Percentiles rank a stretch among this genome's conserved stretches.
These are phyloP conservation scores for Amanita pseudoporphyria DNA, from an alignment of 768 basidiomycete genomes.

Conservation along the genomic window DNA sequence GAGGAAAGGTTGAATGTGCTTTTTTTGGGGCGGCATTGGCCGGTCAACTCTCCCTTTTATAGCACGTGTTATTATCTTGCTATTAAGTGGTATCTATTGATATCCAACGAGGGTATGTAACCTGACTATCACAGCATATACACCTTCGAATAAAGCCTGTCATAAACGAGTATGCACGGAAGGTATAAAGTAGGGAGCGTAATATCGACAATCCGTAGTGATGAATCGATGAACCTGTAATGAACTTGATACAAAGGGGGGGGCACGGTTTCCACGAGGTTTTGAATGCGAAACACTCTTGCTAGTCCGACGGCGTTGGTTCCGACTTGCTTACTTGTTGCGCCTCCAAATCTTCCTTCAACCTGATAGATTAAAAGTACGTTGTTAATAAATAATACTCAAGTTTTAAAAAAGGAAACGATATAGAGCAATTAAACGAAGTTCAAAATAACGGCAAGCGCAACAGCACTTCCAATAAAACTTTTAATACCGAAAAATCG, in stretches of 20 bases:
- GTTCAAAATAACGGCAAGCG: constrained; percentile 47
- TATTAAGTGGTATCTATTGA: constrained; percentile 6
- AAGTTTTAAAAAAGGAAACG: constrained; percentile 3
- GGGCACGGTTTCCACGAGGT: neutral
- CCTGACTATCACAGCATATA: constrained; percentile 1
- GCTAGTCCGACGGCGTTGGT: constrained; percentile 14
- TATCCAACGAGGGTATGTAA: constrained; percentile 6
- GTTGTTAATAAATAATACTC: constrained; percentile 28
- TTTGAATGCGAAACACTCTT: neutral
- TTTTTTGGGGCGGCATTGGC: constrained; percentile 1
- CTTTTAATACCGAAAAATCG: constrained; percentile 49
- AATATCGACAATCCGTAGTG: neutral
- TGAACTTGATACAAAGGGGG: neutral
- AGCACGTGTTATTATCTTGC: constrained; percentile 1
- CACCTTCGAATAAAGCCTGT: neutral
- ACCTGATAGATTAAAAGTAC: constrained; percentile 30
- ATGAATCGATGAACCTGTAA: neutral
- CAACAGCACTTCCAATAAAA: constrained; percentile 39
- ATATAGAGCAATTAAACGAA: constrained; percentile 28
- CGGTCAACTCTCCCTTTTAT: no score
- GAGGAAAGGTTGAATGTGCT: constrained; percentile 8
- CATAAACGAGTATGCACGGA: constrained; percentile 1
- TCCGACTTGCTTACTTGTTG: constrained; percentile 32
- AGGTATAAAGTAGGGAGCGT: constrained; percentile 3
- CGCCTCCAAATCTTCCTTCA: constrained; percentile 56